Conservation (phyloP, 106 monocot genomes). For the Apostasia shenzhenica region DNA sequence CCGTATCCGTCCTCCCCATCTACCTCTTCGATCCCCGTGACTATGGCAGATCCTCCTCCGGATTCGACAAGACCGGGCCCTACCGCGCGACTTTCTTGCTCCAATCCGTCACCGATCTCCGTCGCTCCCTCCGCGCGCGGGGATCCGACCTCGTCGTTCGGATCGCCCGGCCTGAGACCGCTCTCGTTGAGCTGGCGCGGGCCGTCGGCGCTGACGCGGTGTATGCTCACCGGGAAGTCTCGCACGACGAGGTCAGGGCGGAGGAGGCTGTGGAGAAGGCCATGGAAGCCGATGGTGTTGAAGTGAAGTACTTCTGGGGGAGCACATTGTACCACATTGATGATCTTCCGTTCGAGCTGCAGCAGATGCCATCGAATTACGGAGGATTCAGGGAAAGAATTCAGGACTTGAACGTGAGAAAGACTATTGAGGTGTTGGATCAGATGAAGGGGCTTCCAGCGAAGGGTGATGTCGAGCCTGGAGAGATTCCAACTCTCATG, state of each 20-base stretch:
- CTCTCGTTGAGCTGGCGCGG: constrained; percentile 59
- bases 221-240: constrained; percentile 81
- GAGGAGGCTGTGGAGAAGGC: constrained; percentile 80
- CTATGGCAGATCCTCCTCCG: constrained; percentile 76
- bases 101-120: constrained; percentile 79
- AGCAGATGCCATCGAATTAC: constrained; percentile 87
- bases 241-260: constrained; percentile 52
- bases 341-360: constrained; percentile 73
- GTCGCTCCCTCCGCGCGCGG: constrained; percentile 40
- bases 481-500: constrained; percentile 75
- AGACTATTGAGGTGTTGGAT: constrained; percentile 62
- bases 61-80: constrained; percentile 85
- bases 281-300: constrained; percentile 86
- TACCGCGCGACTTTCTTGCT: constrained; percentile 74
- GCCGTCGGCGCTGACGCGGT: constrained; percentile 79
- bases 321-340: constrained; percentile 92
- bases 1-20: constrained; percentile 80
- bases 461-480: constrained; percentile 70
- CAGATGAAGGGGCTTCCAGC: constrained; percentile 80
- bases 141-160: constrained; percentile 90
- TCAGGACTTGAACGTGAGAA: constrained; percentile 57
- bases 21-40: constrained; percentile 92
- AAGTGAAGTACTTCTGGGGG: constrained; percentile 97
- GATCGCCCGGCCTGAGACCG: constrained; percentile 71
- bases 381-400: constrained; percentile 85